Base-by-base conservation (phyloP, 1,139 yeast genomes). In the Suhomyces yuchorum region DNA sequence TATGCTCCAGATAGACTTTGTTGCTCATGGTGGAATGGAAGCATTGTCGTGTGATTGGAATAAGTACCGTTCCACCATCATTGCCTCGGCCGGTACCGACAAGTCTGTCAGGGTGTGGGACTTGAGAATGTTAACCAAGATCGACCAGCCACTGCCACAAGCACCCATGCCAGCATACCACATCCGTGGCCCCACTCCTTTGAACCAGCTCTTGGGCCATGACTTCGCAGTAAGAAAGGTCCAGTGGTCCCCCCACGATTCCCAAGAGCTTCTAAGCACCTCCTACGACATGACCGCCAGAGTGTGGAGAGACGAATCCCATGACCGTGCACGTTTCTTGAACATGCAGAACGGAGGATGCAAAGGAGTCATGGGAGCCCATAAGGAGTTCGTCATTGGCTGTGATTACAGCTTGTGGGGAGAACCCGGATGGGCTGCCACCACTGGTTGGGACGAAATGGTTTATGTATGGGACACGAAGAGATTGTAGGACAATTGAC, bases 331-430 rank as follows among this genome's bases (percentile, higher is more conserved):
- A 2, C 67, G 83, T 19, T 78, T 77, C 51, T 61, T 76, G 55
- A 70, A 66, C 50, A 55, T 63, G 9, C 60, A 57, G 2, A 57
- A 56, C 6, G 75, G 81, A 45, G 73, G 78, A 42, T 73, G 83
- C 47, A 67, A 75, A 35, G 82, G 80, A 8, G 77, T 80, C n/a
- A 87, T 90, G 73, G 75, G 78, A 28, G 70, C 68, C 42, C 98
- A 93, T 67, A 77, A 82, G 35, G 99, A 93, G 70, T 93, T 93
- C 68, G 97, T 87, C 2, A 82, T 88, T 55, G 97, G 96, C n/a
- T 86, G 93, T 54, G 98, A 93, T 67, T 93, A 96, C 85, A 86
- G 96, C 56, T 69, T 93, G 47, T 93, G 98, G 97, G 98, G 98
- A 8, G 84, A 85, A 55, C 96, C 95, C 3, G 98, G 97, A 1